phyloP scores from a whole-genome alignment of 2,329 filamentous ascomycete genomes.

The Xylariaceae sp. region DNA sequence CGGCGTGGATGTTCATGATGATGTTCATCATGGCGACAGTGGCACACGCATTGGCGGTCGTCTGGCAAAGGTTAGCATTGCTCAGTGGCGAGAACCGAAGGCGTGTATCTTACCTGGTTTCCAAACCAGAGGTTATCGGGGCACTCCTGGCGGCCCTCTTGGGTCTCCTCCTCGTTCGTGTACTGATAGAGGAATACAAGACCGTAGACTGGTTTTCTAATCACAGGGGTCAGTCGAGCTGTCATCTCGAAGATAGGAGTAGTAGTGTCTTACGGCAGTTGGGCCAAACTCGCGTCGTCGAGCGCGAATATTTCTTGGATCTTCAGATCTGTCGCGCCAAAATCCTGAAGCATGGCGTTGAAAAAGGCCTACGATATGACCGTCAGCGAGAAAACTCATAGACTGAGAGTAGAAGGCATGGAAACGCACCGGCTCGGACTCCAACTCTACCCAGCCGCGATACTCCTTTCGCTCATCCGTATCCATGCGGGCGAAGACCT shows the following conservation, averaged over 20 bases:
- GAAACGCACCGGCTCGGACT: constrained; percentile 73
- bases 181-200: constrained; percentile 86
- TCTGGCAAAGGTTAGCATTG: constrained; percentile 43
- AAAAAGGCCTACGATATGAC: constrained; percentile 61
- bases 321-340: constrained; percentile 68
- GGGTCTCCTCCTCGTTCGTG: constrained; percentile 47
- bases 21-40: constrained; percentile 93
- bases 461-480: constrained; percentile 54
- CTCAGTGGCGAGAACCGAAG: neutral
- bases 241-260: constrained; percentile 25
- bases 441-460: constrained; percentile 75
- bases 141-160: constrained; percentile 45
- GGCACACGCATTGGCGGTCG: constrained; percentile 78
- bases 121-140: constrained; percentile 81
- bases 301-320: constrained; percentile 72
- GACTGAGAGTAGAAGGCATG: neutral
- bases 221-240: neutral
- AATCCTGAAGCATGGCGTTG: constrained; percentile 73
- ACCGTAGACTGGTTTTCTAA: constrained; percentile 68
- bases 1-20: constrained; percentile 69
- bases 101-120: constrained; percentile 60
- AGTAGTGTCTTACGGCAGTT: constrained; percentile 51
- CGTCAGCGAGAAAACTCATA: constrained; percentile 15
- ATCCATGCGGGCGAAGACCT: constrained; percentile 44
- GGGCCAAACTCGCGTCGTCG: constrained; percentile 59